Conservation (phyloP, 2,329 filamentous ascomycete species). For the Colletotrichum kahawae region DNA sequence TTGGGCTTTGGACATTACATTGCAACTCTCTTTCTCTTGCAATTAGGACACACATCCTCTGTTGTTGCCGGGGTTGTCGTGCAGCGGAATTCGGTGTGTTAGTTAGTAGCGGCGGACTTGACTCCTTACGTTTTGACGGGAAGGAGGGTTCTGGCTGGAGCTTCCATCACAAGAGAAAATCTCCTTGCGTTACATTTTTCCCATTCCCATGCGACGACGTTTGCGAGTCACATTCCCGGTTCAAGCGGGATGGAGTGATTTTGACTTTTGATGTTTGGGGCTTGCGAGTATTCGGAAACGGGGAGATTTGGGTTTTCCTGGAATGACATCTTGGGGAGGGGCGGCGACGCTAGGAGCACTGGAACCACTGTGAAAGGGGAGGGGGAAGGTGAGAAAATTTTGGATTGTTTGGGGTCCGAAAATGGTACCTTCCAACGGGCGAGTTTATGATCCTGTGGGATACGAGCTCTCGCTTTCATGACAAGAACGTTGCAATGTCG, state of each 20-base stretch:
- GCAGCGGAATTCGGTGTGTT: background rate
- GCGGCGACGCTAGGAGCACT: background rate
- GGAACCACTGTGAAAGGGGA: background rate
- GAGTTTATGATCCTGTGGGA: background rate
- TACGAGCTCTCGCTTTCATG: background rate
- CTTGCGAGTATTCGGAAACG: background rate
- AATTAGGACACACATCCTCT: background rate
- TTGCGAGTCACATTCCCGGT: constrained; percentile 15
- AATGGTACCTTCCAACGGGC: background rate
- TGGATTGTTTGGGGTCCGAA: background rate
- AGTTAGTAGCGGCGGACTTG: background rate
- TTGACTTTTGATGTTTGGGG: constrained; percentile 7
- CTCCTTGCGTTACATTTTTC: background rate
- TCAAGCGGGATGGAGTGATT: background rate
- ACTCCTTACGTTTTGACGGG: background rate
- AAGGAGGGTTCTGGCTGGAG: background rate
- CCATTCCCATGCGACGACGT: background rate
- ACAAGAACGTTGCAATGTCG: background rate
- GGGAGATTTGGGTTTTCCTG: background rate
- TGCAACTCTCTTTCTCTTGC: background rate
- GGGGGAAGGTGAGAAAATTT: background rate
- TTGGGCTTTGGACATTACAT: background rate
- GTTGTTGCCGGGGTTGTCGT: background rate
- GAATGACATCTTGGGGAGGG: background rate
- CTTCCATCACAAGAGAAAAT: background rate